Base-by-base conservation (phyloP, 768 basidiomycete genomes). In the Pleurotus tuber-regium region DNA sequence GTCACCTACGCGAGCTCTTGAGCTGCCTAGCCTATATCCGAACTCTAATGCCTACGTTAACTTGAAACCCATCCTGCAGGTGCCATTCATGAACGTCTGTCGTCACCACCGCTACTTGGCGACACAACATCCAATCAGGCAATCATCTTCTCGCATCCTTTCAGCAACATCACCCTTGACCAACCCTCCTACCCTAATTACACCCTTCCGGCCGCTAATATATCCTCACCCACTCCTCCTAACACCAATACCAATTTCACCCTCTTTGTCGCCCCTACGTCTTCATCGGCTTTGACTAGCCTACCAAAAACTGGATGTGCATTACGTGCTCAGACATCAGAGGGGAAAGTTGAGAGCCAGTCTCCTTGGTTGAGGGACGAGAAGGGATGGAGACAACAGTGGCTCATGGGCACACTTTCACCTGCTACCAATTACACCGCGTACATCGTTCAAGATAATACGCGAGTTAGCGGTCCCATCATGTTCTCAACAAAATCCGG, bases 361-460 rank as follows among this genome's bases (percentile, higher is more conserved):
- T 73, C 72, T 1, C 53, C 79, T 3, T 89, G 87, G 83, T 64
- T 84, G 6, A 73, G 80, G 39, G 79, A 81, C 57, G 48, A 60
- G 0, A 62, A 70, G 0, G 90, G 87, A 0, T 88, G 82, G 82
- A 67, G 89, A 42, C 77, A 66, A 24, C 86, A 92, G 59, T 93
- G 83, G 77, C 61, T 87, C 2, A 52, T 90, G 7, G 75, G 73
- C 1, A 81, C 76, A 0, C 71, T 95, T 14, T 66, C 70, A 1
- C 73, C 84, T 4, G 70, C 70, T 8, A 89, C 86, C 26, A 94
- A 94, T 59, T 94, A 93, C 59, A 92, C 90, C 1, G 82, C 77
- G 0, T 92, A 83, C 59, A 77, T 83, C 11, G 59, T 89, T 2
- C 71, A 81, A 55, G 74, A 80, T 52, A 70, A 66, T 6, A 72